Evolutionary conservation across 2,329 filamentous ascomycete genomes (phyloP).

Genomic region (Alternaria brassicicola): DNA sequence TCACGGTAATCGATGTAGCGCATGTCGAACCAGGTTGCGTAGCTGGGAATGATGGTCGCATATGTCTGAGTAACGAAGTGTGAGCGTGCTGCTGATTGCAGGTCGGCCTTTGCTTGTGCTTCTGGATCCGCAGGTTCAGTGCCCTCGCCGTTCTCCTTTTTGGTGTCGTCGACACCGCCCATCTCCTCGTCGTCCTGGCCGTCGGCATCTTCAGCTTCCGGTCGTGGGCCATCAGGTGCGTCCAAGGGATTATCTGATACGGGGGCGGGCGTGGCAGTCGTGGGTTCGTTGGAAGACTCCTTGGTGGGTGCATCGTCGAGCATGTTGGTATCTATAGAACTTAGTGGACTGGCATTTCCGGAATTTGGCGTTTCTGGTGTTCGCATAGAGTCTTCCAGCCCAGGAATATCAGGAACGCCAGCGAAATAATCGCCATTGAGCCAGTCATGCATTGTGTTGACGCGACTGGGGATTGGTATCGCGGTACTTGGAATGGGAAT

Average conservation of each 20-base stretch:
- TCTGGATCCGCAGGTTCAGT: constrained; percentile 47
- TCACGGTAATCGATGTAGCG: constrained; percentile 88
- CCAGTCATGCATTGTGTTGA: constrained; percentile 9
- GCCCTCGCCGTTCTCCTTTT: constrained; percentile 46
- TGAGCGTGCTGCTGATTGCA: constrained; percentile 86
- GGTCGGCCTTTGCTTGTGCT: constrained; percentile 75
- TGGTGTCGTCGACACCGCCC: constrained; percentile 47
- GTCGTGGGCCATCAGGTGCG: constrained; percentile 67
- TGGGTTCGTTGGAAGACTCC: constrained; percentile 60
- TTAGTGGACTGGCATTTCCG: constrained; percentile 3
- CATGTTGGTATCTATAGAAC: constrained; percentile 66
- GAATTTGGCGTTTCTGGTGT: not conserved
- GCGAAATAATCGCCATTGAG: not conserved
- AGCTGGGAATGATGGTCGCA: constrained; percentile 94
- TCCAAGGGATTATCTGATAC: constrained; percentile 71
- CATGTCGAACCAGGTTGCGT: constrained; percentile 99
- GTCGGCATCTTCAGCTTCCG: constrained; percentile 62
- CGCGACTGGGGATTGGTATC: constrained; percentile 7
- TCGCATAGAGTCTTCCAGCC: not conserved
- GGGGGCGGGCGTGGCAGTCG: constrained; percentile 62
- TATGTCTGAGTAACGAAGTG: constrained; percentile 94
- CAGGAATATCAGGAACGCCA: not conserved
- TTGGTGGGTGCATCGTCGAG: constrained; percentile 39
- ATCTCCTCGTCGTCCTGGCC: constrained; percentile 76
- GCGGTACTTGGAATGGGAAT: not conserved